A percentile compares a stretch with the other conserved stretches of the same genome.
These are phyloP conservation scores for Amaranthus palmeri DNA, from an alignment of 148 eudicot genomes.

Conservation along the genomic window DNA sequence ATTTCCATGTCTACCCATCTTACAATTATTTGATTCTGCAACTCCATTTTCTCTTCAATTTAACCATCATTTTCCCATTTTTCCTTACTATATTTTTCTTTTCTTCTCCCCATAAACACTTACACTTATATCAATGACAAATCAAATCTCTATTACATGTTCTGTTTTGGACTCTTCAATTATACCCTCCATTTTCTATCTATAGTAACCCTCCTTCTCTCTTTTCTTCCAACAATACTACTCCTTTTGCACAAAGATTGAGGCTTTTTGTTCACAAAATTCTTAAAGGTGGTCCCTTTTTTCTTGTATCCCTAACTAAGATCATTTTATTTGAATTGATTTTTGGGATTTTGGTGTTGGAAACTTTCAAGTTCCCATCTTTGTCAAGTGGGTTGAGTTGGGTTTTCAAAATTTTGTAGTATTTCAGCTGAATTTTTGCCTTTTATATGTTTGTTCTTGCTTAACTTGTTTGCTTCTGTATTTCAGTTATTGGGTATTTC, in stretches of 20 bases:
- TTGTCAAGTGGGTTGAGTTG: conserved; percentile 26
- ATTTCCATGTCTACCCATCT: not conserved
- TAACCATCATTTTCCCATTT: not conserved
- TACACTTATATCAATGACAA: conserved; percentile 14
- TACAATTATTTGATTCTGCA: conserved; percentile 7
- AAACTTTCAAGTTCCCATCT: conserved; percentile 11
- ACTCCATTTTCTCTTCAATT: not conserved
- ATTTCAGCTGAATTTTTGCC: not conserved
- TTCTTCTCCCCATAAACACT: not conserved
- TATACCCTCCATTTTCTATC: conserved; percentile 8
- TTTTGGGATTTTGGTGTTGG: not conserved
- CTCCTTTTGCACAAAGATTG: not conserved
- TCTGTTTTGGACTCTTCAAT: conserved; percentile 10
- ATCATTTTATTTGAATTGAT: conserved; percentile 8
- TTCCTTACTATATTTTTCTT: not conserved
- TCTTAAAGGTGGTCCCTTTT: conserved; percentile 6
- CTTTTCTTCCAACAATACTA: not conserved
- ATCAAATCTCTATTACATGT: conserved; percentile 7
- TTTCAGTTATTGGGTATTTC: conserved; percentile 2
- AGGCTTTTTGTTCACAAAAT: not conserved
- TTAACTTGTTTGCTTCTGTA: conserved; percentile 6
- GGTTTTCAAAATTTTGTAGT: not conserved
- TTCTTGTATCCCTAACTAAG: conserved; percentile 1
- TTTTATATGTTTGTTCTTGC: not conserved
- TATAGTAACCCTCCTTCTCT: not conserved